Evolutionary conservation across 2,329 filamentous ascomycete species (phyloP).

Genomic region (Monosporascus sp.): DNA sequence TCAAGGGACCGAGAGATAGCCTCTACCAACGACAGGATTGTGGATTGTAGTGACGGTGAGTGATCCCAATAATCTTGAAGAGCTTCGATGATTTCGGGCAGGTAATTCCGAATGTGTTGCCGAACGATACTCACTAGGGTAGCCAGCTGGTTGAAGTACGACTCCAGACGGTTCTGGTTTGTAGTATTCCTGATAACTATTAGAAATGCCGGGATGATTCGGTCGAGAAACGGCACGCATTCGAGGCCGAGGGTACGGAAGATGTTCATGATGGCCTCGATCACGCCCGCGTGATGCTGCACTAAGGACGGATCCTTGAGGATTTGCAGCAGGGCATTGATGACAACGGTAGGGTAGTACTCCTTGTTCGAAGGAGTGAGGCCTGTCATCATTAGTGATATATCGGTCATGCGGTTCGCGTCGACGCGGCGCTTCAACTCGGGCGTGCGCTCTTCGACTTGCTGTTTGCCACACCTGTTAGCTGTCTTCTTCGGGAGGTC

Average conservation of each 20-base stretch:
- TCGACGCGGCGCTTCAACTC: conserved; percentile 68
- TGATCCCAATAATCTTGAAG: conserved; percentile 88
- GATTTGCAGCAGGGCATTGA: conserved; percentile 89
- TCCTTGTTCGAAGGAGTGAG: conserved; percentile 95
- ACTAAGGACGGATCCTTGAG: conserved; percentile 84
- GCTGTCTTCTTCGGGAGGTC: conserved; percentile 4
- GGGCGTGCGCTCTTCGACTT: conserved; percentile 83
- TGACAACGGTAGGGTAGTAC: conserved; percentile 96
- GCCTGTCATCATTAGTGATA: conserved; percentile 96
- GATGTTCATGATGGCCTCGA: conserved; percentile 98
- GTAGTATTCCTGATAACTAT: conserved; percentile 75
- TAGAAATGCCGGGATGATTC: conserved; percentile 92
- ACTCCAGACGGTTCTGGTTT: conserved; percentile 73
- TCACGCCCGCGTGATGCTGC: conserved; percentile 87
- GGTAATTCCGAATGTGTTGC: conserved; percentile 89
- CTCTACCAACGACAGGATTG: conserved; percentile 87
- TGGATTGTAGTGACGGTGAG: conserved; percentile 76
- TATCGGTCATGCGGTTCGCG: conserved; percentile 72
- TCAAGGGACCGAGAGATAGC: conserved; percentile 90
- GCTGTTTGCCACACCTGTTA: conserved; percentile 34
- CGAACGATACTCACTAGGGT: conserved; percentile 91
- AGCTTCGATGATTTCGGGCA: conserved; percentile 80
- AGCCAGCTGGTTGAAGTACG: conserved; percentile 95
- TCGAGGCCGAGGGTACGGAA: conserved; percentile 95
- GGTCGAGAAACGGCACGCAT: conserved; percentile 88